Evolutionary conservation across 768 basidiomycete species (phyloP).

Genomic region (Hydnomerulius pinastri): DNA sequence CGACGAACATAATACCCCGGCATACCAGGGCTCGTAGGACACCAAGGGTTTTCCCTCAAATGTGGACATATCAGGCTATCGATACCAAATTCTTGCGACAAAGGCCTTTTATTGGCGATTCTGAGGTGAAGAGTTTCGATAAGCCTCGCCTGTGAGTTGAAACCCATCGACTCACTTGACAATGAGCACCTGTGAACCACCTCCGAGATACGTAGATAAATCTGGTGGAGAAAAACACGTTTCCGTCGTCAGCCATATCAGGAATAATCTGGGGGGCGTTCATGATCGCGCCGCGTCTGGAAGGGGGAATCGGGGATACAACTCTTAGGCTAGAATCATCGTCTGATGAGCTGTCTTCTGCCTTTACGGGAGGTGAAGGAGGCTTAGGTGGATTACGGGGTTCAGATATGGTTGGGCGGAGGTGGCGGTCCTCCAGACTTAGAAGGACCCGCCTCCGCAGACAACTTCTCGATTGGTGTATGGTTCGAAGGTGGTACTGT

Average conservation of each 20-base stretch:
- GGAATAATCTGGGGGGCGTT: not conserved
- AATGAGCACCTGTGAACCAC: constrained; percentile 4
- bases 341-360: no score
- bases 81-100: constrained; percentile 36
- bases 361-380: no score
- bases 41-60: constrained; percentile 56
- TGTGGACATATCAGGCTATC: constrained; percentile 51
- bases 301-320: not conserved
- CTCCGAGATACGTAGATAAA: not conserved
- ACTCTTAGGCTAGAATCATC: no score
- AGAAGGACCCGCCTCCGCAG: no score
- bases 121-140: constrained; percentile 13
- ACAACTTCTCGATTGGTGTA: no score
- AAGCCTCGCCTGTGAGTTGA: not conserved
- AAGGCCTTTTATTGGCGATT: constrained; percentile 25
- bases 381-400: no score
- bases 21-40: constrained; percentile 46
- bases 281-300: not conserved
- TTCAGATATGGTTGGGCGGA: no score
- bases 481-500: no score
- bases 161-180: not conserved
- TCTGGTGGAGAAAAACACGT: not conserved
- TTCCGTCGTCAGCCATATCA: constrained; percentile 1
- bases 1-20: constrained; percentile 61
- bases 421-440: no score